phyloP scores from a whole-genome alignment of 768 basidiomycete species.

The Astraeus odoratus region DNA sequence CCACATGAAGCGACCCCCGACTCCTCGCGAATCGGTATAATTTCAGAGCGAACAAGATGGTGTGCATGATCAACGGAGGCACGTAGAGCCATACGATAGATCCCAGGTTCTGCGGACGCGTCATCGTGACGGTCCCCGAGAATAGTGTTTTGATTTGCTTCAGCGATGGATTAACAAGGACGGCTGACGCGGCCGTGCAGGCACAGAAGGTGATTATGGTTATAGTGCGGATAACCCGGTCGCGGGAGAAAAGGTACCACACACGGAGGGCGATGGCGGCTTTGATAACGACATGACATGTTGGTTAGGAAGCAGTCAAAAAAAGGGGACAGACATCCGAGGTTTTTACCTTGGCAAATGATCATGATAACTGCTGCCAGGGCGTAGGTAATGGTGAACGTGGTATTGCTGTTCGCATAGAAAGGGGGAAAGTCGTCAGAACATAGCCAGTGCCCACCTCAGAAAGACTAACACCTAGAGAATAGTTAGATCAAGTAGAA shows the following conservation, averaged over 20 bases:
- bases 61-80: constrained; percentile 11
- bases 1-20: constrained; percentile 1
- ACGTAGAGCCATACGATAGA: constrained; percentile 5
- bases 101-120: background rate
- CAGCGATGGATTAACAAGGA: background rate
- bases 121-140: background rate
- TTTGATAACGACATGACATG: constrained; percentile 1
- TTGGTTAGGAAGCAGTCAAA: background rate
- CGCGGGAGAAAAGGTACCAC: constrained; percentile 14
- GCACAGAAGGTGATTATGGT: background rate
- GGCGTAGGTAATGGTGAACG: background rate
- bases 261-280: constrained; percentile 12
- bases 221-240: background rate
- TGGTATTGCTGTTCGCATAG: background rate
- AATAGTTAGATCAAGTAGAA: background rate
- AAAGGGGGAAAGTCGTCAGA: background rate
- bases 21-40: constrained; percentile 10
- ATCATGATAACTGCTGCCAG: background rate
- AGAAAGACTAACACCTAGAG: constrained; percentile 3
- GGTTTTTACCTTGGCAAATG: constrained; percentile 17
- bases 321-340: background rate
- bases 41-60: constrained; percentile 11
- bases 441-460: background rate
- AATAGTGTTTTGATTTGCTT: background rate
- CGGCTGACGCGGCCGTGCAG: background rate